These are phyloP conservation scores for Monosporascus sp. DNA, from an alignment of 2,329 filamentous ascomycete genomes.

Conservation along the genomic window DNA sequence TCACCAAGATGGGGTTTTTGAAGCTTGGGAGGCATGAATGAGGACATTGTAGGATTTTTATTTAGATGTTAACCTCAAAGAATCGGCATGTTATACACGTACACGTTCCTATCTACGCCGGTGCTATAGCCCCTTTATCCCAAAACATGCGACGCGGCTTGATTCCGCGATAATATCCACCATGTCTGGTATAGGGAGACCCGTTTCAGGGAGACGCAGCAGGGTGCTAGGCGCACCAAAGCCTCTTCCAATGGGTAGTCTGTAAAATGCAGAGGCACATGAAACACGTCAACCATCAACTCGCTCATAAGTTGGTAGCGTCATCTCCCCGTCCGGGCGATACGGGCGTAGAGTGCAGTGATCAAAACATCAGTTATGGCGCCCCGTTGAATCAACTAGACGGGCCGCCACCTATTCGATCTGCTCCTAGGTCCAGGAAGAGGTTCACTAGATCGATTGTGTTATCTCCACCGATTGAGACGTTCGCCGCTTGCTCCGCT, in stretches of 20 bases:
- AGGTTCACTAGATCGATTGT: slow-evolving; percentile 48
- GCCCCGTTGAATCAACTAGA: slow-evolving; percentile 5
- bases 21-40: no score
- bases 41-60: no score
- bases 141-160: slow-evolving; percentile 8
- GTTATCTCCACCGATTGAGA: slow-evolving; percentile 40
- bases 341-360: background rate
- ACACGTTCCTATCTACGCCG: slow-evolving; percentile 8
- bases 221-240: background rate
- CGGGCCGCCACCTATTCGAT: slow-evolving; percentile 15
- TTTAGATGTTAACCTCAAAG: no score
- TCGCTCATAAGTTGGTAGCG: background rate
- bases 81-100: no score
- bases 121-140: slow-evolving; percentile 13
- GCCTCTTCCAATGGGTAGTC: no score
- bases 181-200: background rate
- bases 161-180: slow-evolving; percentile 9
- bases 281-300: no score
- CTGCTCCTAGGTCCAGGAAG: slow-evolving; percentile 32
- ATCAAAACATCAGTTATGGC: background rate
- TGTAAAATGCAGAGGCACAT: no score
- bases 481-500: slow-evolving; percentile 32
- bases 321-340: background rate
- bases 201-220: background rate
- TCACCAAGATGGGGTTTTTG: no score